Evolutionary conservation across 2,329 filamentous ascomycete species (phyloP).

Genomic region (Ceratocystiopsis minuta): DNA sequence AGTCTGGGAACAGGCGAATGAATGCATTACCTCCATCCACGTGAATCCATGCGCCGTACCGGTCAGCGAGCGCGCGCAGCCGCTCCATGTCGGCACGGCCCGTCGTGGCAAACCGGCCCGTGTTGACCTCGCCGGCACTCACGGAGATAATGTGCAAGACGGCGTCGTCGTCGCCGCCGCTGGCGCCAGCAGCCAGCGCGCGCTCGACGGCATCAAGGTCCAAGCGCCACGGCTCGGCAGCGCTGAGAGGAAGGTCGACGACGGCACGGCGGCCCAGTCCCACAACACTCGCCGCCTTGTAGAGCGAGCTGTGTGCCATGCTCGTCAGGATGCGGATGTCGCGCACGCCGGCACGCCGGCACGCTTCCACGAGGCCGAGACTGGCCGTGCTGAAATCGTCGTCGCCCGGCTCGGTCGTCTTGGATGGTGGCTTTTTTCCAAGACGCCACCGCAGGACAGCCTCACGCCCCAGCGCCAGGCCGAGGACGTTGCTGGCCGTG

Average conservation of each 20-base stretch:
- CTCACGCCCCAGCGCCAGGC: slow-evolving; percentile 50
- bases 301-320: slow-evolving; percentile 65
- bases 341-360: slow-evolving; percentile 41
- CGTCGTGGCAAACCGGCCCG: slow-evolving; percentile 56
- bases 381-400: slow-evolving; percentile 35
- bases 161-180: slow-evolving; percentile 23
- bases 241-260: slow-evolving; percentile 34
- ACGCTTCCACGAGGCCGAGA: slow-evolving; percentile 49
- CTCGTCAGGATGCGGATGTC: slow-evolving; percentile 65
- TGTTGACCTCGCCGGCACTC: slow-evolving; percentile 84
- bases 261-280: slow-evolving; percentile 59
- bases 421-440: slow-evolving; percentile 12
- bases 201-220: slow-evolving; percentile 47
- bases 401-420: neutral
- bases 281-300: slow-evolving; percentile 66
- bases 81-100: slow-evolving; percentile 38
- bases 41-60: slow-evolving; percentile 69
- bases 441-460: slow-evolving; percentile 25
- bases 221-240: slow-evolving; percentile 46
- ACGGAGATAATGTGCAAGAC: slow-evolving; percentile 59
- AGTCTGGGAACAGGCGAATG: neutral
- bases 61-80: slow-evolving; percentile 52
- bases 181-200: slow-evolving; percentile 25
- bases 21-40: slow-evolving; percentile 52
- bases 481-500: slow-evolving; percentile 68